phyloP scores from a whole-genome alignment of 2,329 filamentous ascomycete genomes.

The Neopestalotiopsis clavispora region DNA sequence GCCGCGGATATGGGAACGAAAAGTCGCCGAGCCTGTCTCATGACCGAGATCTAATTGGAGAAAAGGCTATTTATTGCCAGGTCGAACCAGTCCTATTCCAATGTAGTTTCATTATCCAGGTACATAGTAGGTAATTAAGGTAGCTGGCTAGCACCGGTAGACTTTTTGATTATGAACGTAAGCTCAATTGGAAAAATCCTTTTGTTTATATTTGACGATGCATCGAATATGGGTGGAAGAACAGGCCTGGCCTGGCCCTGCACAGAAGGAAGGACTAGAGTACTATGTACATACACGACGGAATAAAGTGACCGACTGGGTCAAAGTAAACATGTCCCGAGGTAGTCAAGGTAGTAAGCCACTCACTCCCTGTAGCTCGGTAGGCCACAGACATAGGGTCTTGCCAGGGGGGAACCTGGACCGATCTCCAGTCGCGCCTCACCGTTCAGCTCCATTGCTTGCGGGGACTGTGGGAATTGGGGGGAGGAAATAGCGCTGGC shows the following conservation, averaged over 20 bases:
- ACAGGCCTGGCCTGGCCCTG: too few relatives aligned
- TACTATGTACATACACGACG: too few relatives aligned
- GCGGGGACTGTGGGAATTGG: not conserved
- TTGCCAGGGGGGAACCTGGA: not conserved
- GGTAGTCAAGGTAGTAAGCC: too few relatives aligned
- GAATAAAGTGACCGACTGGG: not conserved
- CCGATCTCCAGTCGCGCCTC: not conserved
- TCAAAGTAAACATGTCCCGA: not conserved
- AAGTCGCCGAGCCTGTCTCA: not conserved
- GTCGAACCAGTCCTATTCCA: not conserved
- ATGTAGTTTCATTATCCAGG: not conserved
- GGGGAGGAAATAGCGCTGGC: not conserved
- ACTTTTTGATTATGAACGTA: not conserved
- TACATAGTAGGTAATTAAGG: too few relatives aligned
- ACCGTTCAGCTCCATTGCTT: slow-evolving; percentile 1
- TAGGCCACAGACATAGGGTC: not conserved
- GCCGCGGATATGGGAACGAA: not conserved
- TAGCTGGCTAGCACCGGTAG: too few relatives aligned
- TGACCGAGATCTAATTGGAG: not conserved
- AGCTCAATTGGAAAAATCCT: slow-evolving; percentile 1
- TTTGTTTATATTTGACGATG: too few relatives aligned
- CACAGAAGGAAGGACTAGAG: too few relatives aligned
- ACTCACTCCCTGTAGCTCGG: too few relatives aligned
- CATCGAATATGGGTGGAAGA: too few relatives aligned
- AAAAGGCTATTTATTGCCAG: not conserved